These are phyloP conservation scores for Pyrenula aspistea DNA, from an alignment of 495 filamentous ascomycete species.

Conservation along the genomic window DNA sequence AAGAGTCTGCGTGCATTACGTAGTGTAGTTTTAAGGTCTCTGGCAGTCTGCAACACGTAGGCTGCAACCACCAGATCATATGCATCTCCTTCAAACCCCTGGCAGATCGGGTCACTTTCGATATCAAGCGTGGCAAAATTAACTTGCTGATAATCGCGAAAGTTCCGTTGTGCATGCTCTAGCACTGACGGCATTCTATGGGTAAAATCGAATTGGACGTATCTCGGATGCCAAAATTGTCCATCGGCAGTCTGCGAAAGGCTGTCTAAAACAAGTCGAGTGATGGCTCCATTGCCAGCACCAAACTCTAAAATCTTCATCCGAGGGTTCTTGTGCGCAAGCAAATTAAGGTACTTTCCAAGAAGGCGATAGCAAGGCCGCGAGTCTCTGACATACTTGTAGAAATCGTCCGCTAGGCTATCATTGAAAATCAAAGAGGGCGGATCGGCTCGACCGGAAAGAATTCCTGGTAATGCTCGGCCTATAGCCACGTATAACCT, in stretches of 20 bases:
- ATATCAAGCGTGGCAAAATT: conserved; percentile 21
- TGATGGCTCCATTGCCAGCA: conserved; percentile 12
- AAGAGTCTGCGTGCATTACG: not conserved
- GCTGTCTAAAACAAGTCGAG: conserved; percentile 3
- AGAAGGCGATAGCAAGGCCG: not conserved
- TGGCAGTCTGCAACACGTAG: not conserved
- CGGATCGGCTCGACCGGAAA: not conserved
- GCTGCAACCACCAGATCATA: conserved; percentile 30
- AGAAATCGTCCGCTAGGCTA: not conserved
- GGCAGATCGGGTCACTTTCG: conserved; percentile 10
- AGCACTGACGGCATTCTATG: conserved; percentile 18
- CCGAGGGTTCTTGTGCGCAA: conserved; percentile 22
- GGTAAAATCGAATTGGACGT: conserved; percentile 8
- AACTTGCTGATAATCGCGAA: conserved; percentile 7
- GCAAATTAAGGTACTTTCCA: conserved; percentile 5
- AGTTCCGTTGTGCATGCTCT: conserved; percentile 17
- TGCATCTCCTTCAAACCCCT: conserved; percentile 15
- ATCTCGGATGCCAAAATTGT: conserved; percentile 9
- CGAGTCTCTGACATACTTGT: not conserved
- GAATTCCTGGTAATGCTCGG: not conserved
- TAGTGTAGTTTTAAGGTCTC: not conserved
- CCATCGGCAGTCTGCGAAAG: not conserved
- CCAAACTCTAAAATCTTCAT: conserved; percentile 30
- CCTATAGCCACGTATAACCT: not conserved
- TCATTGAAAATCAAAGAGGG: not conserved